Percentiles rank a stretch among this genome's conserved stretches.
Conservation (phyloP, 2,329 filamentous ascomycete species). For the Aspergillus novofumigatus region DNA sequence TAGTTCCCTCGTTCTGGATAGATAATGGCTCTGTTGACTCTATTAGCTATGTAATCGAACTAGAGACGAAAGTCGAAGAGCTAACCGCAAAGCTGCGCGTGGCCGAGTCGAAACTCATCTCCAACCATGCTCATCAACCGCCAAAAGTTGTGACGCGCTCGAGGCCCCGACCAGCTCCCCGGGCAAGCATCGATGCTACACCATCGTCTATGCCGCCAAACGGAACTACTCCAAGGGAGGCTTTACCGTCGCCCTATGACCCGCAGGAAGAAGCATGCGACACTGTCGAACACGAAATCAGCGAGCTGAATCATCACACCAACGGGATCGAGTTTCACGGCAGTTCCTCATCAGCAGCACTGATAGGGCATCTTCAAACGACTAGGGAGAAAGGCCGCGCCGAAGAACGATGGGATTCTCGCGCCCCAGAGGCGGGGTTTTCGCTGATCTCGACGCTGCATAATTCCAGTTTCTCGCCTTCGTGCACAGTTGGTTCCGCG, state of each 20-base stretch:
- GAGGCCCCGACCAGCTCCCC: conserved; percentile 1
- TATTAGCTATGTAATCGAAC: conserved; percentile 31
- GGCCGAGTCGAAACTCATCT: conserved; percentile 16
- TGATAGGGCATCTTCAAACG: conserved; percentile 41
- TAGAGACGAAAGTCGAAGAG: conserved; percentile 33
- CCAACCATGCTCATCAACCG: conserved; percentile 10
- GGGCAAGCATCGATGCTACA: conserved; percentile 15
- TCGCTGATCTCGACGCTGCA: conserved; percentile 45
- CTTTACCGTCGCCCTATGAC: conserved; percentile 11
- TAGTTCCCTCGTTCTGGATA: neutral
- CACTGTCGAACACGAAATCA: conserved; percentile 36
- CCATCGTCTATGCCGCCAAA: conserved; percentile 22
- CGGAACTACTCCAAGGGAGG: conserved; percentile 16
- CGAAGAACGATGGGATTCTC: conserved; percentile 11
- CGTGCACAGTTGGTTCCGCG: conserved; percentile 16
- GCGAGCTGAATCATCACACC: conserved; percentile 45
- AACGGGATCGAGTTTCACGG: conserved; percentile 48
- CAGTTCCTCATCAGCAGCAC: conserved; percentile 45
- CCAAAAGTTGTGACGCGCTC: conserved; percentile 1
- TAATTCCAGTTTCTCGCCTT: conserved; percentile 43
- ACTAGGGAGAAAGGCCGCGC: conserved; percentile 20
- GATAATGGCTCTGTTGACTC: neutral
- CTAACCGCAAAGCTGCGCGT: conserved; percentile 23
- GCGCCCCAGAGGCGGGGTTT: conserved; percentile 20
- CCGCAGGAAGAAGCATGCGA: conserved; percentile 22